Evolutionary conservation across 805 yeast genomes (phyloP), one percentile per base, ranked within the genome.

Genomic region (Ogataea allantospora): DNA sequence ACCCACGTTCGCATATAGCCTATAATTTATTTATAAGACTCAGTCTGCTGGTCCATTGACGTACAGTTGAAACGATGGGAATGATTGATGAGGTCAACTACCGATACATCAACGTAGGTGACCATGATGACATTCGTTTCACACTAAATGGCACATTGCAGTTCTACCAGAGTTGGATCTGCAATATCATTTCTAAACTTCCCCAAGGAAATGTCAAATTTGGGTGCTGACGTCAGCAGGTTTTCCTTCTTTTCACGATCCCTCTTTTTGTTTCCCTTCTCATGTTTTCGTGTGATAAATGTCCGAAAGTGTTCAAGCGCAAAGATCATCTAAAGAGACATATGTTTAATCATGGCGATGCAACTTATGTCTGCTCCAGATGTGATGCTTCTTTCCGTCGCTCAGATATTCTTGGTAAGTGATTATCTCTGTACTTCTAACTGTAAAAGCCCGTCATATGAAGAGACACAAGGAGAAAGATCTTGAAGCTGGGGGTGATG

Each of bases 311-410:
- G 6, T 48, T 48, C 43, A 48, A 46, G 25, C 33, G 52, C n/a
- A 48, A 43, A 13, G 46, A 48, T 24, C 52, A 48, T 30, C 27
- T 48, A 17, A 40, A 40, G 23, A 36, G 52, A 11, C 52, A 48
- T 27, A 37, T 36, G 48, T 23, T 30, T 9, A 46, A 46, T 22
- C 52, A 48, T 22, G 38, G 39, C 25, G 35, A 26, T 7, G 36
- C 19, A 9, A 29, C 17, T 6, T 21, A 27, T 7, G 24, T 16
- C 8, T 48, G 52, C 30, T 35, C 40, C 1, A 35, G 48, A 4
- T 48, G 52, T 30, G 12, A 19, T 13, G 40, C 48, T 7, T 16
- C 27, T 2, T 48, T 48, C 29, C 33, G 43, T 15, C 36, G 48
- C 9, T 33, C 42, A 12, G 50, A 46, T 21, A 33, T 42, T 16